Conservation (phyloP, 306 rosid species). For the Sicyos edulis region DNA sequence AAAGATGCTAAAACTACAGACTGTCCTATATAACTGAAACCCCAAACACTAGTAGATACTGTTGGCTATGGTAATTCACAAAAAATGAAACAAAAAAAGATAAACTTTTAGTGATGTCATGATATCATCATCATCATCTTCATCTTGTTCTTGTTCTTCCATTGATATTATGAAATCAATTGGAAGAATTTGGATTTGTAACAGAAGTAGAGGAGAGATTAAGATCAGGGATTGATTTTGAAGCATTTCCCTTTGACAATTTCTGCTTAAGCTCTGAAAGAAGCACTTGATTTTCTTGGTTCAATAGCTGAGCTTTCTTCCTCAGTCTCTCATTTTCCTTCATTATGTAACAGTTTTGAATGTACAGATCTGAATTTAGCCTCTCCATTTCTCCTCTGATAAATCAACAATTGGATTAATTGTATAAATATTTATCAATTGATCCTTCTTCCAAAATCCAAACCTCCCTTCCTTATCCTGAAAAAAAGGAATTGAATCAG, state of each 20-base stretch:
- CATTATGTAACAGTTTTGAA: constrained; percentile 96
- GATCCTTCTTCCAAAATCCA: too few species aligned
- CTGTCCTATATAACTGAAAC: constrained; percentile 54
- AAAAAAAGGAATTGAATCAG: too few species aligned
- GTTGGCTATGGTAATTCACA: constrained; percentile 52
- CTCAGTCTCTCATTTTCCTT: constrained; percentile 86
- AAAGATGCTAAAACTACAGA: constrained; percentile 27
- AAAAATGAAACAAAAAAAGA: constrained; percentile 26
- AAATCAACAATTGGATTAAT: not conserved
- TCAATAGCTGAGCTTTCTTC: constrained; percentile 92
- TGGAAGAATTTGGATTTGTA: constrained; percentile 54
- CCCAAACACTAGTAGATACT: constrained; percentile 41
- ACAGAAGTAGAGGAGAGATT: constrained; percentile 46
- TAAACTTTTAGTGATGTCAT: constrained; percentile 53
- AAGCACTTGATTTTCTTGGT: constrained; percentile 88
- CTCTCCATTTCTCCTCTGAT: constrained; percentile 51
- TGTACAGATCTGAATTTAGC: constrained; percentile 82
- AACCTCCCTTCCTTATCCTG: too few species aligned
- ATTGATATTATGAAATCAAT: constrained; percentile 25
- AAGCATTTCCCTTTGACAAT: constrained; percentile 51
- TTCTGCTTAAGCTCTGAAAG: constrained; percentile 90
- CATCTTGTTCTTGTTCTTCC: not conserved
- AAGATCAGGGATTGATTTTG: constrained; percentile 57
- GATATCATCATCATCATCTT: constrained; percentile 15
- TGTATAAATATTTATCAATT: not conserved